These are phyloP conservation scores for Cryptococcus amylolentus DNA, from an alignment of 1,284 basidiomycete genomes.

Conservation along the genomic window DNA sequence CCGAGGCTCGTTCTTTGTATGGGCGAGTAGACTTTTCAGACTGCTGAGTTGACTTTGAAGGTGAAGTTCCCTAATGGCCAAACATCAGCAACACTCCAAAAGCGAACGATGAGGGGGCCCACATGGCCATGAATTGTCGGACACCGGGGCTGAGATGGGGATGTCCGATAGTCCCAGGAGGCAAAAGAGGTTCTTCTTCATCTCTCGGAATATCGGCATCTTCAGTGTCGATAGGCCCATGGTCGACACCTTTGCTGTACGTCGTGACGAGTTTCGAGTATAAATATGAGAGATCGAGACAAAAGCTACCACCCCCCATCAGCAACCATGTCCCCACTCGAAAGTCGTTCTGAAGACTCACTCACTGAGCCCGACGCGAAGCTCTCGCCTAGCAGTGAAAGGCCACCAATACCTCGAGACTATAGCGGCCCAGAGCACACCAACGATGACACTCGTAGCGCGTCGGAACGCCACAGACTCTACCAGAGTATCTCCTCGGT, in stretches of 20 bases:
- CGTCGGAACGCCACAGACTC: slow-evolving; percentile 71
- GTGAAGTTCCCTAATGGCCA: slow-evolving; percentile 73
- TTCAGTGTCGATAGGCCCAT: slow-evolving; percentile 1
- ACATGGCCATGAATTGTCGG: slow-evolving; percentile 87
- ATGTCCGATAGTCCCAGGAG: slow-evolving; percentile 6
- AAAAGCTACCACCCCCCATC: slow-evolving; percentile 33
- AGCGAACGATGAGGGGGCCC: slow-evolving; percentile 24
- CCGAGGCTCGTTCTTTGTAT: slow-evolving; percentile 88
- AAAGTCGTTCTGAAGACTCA: slow-evolving; percentile 49
- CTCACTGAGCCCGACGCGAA: slow-evolving; percentile 82
- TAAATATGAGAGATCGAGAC: slow-evolving; percentile 49
- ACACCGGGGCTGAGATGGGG: slow-evolving; percentile 51
- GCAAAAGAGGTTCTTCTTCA: slow-evolving; percentile 11
- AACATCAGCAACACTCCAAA: not conserved
- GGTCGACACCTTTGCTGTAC: slow-evolving; percentile 26
- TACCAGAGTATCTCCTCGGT: slow-evolving; percentile 55
- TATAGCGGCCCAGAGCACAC: slow-evolving; percentile 83
- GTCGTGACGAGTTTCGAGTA: slow-evolving; percentile 48
- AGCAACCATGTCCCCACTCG: not conserved
- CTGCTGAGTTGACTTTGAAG: slow-evolving; percentile 85
- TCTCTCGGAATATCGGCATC: slow-evolving; percentile 4
- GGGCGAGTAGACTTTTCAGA: slow-evolving; percentile 72
- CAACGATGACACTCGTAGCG: slow-evolving; percentile 74
- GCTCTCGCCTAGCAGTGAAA: slow-evolving; percentile 80
- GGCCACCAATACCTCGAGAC: slow-evolving; percentile 94